Percentiles rank a stretch among this genome's conserved stretches.
Conservation (phyloP, 2,329 filamentous ascomycete genomes). For the Apiospora saccharicola region DNA sequence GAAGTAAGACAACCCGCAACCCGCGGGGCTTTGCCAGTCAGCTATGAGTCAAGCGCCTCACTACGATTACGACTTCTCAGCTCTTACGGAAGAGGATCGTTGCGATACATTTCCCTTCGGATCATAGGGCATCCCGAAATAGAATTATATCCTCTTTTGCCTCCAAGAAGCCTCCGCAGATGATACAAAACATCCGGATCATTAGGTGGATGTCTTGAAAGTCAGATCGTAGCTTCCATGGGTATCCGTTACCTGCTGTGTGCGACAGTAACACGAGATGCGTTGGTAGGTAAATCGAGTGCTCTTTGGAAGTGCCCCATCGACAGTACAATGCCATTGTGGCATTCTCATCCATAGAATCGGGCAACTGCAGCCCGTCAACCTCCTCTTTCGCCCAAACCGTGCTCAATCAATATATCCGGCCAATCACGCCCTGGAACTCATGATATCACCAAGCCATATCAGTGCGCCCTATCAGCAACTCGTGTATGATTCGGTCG, state of each 20-base stretch:
- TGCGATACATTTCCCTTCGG: not conserved
- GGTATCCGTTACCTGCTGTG: not conserved
- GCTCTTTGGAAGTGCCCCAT: not conserved
- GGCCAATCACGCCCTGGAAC: not conserved
- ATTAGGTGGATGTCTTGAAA: not conserved
- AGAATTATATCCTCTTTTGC: not conserved
- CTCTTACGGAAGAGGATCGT: not conserved
- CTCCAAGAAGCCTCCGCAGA: conserved; percentile 1
- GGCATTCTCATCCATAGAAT: not conserved
- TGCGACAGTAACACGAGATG: not conserved
- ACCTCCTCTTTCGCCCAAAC: conserved; percentile 15
- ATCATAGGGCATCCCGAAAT: not conserved
- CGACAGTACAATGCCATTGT: not conserved
- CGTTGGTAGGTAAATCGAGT: not conserved
- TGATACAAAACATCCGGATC: not conserved
- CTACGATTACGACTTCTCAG: conserved; percentile 1
- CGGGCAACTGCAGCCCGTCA: not conserved
- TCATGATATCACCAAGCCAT: not conserved
- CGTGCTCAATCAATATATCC: conserved; percentile 11
- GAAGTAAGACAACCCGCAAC: conserved; percentile 9
- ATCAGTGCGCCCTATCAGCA: conserved; percentile 8
- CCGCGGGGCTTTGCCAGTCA: not conserved
- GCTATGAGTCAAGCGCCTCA: conserved; percentile 14
- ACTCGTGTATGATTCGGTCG: conserved; percentile 8
- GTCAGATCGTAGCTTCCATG: not conserved